Conservation (phyloP, 2,329 filamentous ascomycete genomes). For the Lasiodiplodia sp. region DNA sequence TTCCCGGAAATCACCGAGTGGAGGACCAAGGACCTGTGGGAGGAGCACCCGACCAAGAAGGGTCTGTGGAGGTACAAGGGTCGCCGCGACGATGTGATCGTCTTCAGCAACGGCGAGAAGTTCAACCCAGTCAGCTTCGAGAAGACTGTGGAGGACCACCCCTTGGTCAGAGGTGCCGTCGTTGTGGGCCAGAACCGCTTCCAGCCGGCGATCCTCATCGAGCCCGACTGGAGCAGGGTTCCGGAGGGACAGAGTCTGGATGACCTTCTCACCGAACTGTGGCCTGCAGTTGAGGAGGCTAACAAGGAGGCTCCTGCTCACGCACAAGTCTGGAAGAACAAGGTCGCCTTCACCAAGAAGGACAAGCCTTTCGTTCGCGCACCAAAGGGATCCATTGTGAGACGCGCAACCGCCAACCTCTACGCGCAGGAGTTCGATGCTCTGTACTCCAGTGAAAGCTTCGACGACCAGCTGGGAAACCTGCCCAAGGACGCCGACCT, state of each 20-base stretch:
- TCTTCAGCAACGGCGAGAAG: conserved; percentile 35
- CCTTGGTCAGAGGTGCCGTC: conserved; percentile 40
- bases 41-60: conserved; percentile 30
- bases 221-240: conserved; percentile 33
- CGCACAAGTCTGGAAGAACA: conserved; percentile 52
- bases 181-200: conserved; percentile 42
- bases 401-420: conserved; percentile 48
- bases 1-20: conserved; percentile 33
- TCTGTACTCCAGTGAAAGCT: conserved; percentile 45
- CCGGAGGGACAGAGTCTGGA: conserved; percentile 30
- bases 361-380: conserved; percentile 55
- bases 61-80: conserved; percentile 35
- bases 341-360: conserved; percentile 51
- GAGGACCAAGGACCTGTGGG: conserved; percentile 34
- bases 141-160: conserved; percentile 37
- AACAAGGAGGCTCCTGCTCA: conserved; percentile 53
- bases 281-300: conserved; percentile 53
- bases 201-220: conserved; percentile 42
- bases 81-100: conserved; percentile 36
- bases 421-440: conserved; percentile 56
- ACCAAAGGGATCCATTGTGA: conserved; percentile 56
- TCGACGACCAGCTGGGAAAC: conserved; percentile 27
- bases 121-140: conserved; percentile 37
- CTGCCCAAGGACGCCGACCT: conserved; percentile 28
- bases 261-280: conserved; percentile 52